Conservation (phyloP, 352 stramenopile genomes). For the Pythium grandisporangium region DNA sequence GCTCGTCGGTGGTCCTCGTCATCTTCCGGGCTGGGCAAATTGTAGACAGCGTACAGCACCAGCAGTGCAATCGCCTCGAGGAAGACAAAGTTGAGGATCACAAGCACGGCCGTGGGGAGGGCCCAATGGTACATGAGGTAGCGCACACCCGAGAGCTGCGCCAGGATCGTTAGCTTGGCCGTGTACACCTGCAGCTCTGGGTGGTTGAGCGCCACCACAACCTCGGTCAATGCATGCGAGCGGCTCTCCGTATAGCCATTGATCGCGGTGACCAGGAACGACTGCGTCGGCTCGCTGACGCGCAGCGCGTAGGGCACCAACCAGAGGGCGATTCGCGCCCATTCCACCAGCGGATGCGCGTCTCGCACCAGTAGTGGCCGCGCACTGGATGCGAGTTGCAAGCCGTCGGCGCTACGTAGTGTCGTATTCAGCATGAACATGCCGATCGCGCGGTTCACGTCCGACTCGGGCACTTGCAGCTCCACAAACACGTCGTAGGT, state of each 20-base stretch:
- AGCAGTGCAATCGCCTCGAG: conserved; percentile 52
- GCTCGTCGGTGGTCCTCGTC: too few species aligned
- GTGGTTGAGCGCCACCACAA: conserved; percentile 54
- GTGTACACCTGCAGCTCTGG: conserved; percentile 60
- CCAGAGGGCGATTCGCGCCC: conserved; percentile 31
- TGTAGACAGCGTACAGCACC: conserved; percentile 61
- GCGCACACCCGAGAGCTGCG: conserved; percentile 66
- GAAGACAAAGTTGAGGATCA: conserved; percentile 76
- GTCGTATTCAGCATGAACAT: conserved; percentile 72
- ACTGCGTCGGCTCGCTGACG: conserved; percentile 46
- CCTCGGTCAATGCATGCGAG: conserved; percentile 33
- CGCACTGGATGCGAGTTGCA: conserved; percentile 33
- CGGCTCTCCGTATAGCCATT: conserved; percentile 62
- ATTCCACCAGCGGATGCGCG: conserved; percentile 46
- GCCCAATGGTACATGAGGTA: conserved; percentile 87
- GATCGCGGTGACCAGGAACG: conserved; percentile 37
- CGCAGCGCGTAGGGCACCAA: conserved; percentile 44
- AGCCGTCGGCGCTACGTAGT: conserved; percentile 18
- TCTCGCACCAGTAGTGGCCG: conserved; percentile 53
- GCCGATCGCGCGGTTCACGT: conserved; percentile 49
- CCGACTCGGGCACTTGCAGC: conserved; percentile 53
- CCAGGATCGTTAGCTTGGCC: conserved; percentile 72
- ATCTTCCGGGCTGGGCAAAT: conserved; percentile 24
- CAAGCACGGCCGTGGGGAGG: conserved; percentile 49
- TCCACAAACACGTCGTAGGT: conserved; percentile 79